A percentile compares a stretch with the other conserved stretches of the same genome.
Evolutionary conservation across 2,329 filamentous ascomycete genomes (phyloP).

Genomic region (Onygenales sp.): DNA sequence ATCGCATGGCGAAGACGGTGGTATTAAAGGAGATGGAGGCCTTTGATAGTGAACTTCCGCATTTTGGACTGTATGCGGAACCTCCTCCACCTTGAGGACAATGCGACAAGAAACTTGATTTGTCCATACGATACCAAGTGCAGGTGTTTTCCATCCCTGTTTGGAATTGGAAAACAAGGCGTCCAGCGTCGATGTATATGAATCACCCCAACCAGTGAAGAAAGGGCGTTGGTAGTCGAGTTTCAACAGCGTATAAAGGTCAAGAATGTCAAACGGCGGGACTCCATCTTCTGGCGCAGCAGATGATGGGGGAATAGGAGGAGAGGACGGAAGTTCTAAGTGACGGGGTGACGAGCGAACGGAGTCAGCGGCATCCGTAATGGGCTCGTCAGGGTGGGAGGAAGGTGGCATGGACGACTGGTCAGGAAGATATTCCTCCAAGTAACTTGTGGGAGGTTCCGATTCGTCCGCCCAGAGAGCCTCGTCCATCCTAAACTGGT

Average conservation of each 20-base stretch:
- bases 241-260: constrained; percentile 48
- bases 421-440: constrained; percentile 4
- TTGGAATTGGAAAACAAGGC: not conserved
- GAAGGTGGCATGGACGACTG: constrained; percentile 6
- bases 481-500: constrained; percentile 54
- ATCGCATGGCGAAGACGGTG: not conserved
- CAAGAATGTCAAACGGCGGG: constrained; percentile 21
- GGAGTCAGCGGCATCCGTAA: not conserved
- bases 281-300: constrained; percentile 2
- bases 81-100: constrained; percentile 64
- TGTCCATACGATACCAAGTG: constrained; percentile 80
- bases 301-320: not conserved
- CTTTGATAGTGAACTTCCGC: not conserved
- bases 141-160: constrained; percentile 59
- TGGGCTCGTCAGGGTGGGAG: not conserved
- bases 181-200: constrained; percentile 28
- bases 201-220: constrained; percentile 92
- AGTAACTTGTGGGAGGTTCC: constrained; percentile 7
- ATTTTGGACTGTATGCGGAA: constrained; percentile 13
- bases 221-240: constrained; percentile 87
- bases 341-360: not conserved
- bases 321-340: not conserved
- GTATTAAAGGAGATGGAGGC: not conserved
- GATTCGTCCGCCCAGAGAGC: constrained; percentile 8
- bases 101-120: constrained; percentile 79